Percentiles rank a stretch among this genome's conserved stretches.
Evolutionary conservation across 169 alveolate genomes (phyloP).

Genomic region (Neospora caninum): DNA sequence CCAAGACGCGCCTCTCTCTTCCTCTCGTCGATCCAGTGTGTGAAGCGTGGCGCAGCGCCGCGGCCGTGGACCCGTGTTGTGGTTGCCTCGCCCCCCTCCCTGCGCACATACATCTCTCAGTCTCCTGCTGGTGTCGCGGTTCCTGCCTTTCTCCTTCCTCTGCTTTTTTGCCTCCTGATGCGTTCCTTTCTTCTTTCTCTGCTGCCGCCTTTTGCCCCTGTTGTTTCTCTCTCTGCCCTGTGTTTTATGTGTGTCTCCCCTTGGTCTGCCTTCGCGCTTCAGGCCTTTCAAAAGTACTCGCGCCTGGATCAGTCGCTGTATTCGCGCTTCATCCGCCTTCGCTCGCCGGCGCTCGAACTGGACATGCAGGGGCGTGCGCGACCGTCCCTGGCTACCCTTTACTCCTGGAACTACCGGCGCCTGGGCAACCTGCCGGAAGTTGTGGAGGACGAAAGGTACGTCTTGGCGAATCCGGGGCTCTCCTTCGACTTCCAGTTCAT

Average conservation of each 20-base stretch:
- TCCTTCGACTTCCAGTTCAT: slow-evolving; percentile 84
- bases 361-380: slow-evolving; percentile 91
- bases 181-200: background rate
- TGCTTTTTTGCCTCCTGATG: background rate
- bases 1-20: too few species aligned
- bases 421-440: slow-evolving; percentile 75
- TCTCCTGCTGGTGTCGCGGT: too few species aligned
- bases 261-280: background rate
- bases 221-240: too few species aligned
- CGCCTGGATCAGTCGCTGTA: slow-evolving; percentile 87
- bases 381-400: slow-evolving; percentile 87
- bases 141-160: background rate
- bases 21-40: too few species aligned
- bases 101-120: too few species aligned
- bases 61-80: too few species aligned
- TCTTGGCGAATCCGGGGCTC: slow-evolving; percentile 74
- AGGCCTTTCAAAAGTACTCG: slow-evolving; percentile 79
- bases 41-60: too few species aligned
- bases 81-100: too few species aligned
- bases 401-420: slow-evolving; percentile 86
- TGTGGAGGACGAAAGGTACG: slow-evolving; percentile 55
- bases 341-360: slow-evolving; percentile 82
- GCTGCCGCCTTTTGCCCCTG: too few species aligned
- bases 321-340: slow-evolving; percentile 83
- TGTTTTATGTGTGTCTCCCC: background rate